phyloP scores from a whole-genome alignment of 305 asterid genomes.

The Striga hermonthica region DNA sequence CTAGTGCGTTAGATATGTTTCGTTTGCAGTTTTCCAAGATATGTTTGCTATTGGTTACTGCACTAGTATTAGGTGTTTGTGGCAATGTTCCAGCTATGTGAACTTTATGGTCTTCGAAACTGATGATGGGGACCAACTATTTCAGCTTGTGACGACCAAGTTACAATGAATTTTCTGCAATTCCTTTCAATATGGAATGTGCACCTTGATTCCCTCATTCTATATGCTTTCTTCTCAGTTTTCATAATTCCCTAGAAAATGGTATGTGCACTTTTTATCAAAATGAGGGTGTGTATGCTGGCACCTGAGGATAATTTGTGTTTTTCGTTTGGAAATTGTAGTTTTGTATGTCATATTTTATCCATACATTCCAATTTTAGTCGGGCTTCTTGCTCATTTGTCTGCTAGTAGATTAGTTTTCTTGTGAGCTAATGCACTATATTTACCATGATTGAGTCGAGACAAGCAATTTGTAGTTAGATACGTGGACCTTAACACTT shows the following conservation, averaged over 20 bases:
- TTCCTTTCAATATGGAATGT: constrained; percentile 8
- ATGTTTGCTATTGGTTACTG: no score
- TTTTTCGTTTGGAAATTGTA: neutral
- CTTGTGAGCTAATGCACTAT: neutral
- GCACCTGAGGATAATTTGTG: neutral
- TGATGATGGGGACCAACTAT: neutral
- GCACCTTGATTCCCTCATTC: constrained; percentile 9
- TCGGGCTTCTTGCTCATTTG: neutral
- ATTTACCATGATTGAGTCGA: neutral
- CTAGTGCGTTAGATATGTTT: neutral
- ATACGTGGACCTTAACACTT: neutral
- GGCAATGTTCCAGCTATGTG: constrained; percentile 7
- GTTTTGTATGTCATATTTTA: constrained; percentile 2
- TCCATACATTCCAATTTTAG: constrained; percentile 15
- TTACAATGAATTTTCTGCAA: neutral
- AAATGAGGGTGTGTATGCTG: constrained; percentile 12
- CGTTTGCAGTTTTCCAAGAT: no score
- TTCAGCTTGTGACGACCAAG: constrained; percentile 5
- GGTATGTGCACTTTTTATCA: constrained; percentile 11
- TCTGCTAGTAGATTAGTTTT: constrained; percentile 1
- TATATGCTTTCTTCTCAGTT: neutral
- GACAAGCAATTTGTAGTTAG: constrained; percentile 3
- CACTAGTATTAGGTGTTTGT: neutral
- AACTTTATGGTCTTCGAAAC: constrained; percentile 12
- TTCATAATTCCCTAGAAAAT: neutral